A percentile compares a stretch with the other conserved stretches of the same genome.
Conservation (phyloP, 2,329 filamentous ascomycete genomes). For the Paecilomyces variotii region DNA sequence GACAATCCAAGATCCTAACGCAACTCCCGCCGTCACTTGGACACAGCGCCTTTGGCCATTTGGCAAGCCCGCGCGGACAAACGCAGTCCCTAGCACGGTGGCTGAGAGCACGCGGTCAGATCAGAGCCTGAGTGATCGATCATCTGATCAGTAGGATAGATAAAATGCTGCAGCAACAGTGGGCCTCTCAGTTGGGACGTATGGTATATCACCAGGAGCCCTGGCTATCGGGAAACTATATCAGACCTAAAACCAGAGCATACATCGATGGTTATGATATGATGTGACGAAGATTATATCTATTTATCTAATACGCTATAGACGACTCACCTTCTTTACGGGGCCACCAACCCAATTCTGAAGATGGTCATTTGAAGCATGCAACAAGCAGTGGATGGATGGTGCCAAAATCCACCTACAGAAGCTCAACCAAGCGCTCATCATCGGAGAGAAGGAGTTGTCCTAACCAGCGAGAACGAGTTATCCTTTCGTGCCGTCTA, state of each 20-base stretch:
- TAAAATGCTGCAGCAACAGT: too few relatives aligned
- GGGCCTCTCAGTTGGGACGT: too few relatives aligned
- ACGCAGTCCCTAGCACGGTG: neutral
- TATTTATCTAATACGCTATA: neutral
- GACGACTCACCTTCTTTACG: neutral
- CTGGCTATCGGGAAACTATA: neutral
- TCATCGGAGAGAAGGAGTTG: neutral
- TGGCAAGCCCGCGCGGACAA: neutral
- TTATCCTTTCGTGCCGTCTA: neutral
- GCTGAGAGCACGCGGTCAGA: neutral
- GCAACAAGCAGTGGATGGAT: neutral
- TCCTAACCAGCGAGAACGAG: too few relatives aligned
- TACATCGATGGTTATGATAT: neutral
- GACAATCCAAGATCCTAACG: neutral
- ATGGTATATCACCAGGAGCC: neutral
- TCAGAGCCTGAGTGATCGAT: neutral
- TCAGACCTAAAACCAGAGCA: neutral
- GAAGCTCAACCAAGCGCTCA: neutral
- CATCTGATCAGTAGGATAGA: neutral
- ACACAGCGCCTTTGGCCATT: constrained; percentile 8
- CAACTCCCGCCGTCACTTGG: constrained; percentile 2
- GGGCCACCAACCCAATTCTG: too few relatives aligned
- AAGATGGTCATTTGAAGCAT: too few relatives aligned
- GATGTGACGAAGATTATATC: neutral
- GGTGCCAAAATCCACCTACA: neutral